Percentiles rank a stretch among this genome's conserved stretches.
These are phyloP conservation scores for Gynochthodes officinalis DNA, from an alignment of 257 asterid genomes.

Conservation along the genomic window DNA sequence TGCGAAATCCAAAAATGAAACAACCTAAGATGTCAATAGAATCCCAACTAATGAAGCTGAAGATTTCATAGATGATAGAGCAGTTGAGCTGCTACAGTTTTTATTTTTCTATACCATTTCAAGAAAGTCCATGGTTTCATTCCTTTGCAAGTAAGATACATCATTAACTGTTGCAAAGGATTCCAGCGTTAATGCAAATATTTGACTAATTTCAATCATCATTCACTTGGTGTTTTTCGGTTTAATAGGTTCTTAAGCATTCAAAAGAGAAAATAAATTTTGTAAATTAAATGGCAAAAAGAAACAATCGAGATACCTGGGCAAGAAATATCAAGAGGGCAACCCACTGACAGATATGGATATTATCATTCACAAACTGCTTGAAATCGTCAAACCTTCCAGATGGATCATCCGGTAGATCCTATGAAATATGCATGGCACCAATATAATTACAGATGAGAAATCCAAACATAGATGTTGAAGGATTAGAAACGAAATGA, in stretches of 20 bases:
- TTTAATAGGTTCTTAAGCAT: background rate
- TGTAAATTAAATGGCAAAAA: background rate
- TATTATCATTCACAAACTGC: conserved; percentile 34
- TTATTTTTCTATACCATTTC: no score
- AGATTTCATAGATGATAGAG: background rate
- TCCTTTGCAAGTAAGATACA: background rate
- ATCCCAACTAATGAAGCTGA: background rate
- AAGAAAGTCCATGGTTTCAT: background rate
- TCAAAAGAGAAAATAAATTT: background rate
- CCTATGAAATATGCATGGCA: conserved; percentile 22
- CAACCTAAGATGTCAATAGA: background rate
- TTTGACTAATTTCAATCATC: no score
- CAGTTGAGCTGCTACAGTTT: background rate
- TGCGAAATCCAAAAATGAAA: conserved; percentile 16
- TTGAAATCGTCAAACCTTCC: conserved; percentile 41
- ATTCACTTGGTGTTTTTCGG: background rate
- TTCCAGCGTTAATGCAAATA: background rate
- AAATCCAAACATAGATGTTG: background rate
- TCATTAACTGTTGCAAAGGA: background rate
- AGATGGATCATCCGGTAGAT: conserved; percentile 36
- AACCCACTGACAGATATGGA: conserved; percentile 33
- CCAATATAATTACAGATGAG: background rate
- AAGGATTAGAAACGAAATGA: background rate
- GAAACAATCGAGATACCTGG: conserved; percentile 30
- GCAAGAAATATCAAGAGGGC: conserved; percentile 33